Percentiles rank a stretch among this genome's conserved stretches.
Conservation (phyloP, 805 yeast genomes). For the Candida insectalens region DNA sequence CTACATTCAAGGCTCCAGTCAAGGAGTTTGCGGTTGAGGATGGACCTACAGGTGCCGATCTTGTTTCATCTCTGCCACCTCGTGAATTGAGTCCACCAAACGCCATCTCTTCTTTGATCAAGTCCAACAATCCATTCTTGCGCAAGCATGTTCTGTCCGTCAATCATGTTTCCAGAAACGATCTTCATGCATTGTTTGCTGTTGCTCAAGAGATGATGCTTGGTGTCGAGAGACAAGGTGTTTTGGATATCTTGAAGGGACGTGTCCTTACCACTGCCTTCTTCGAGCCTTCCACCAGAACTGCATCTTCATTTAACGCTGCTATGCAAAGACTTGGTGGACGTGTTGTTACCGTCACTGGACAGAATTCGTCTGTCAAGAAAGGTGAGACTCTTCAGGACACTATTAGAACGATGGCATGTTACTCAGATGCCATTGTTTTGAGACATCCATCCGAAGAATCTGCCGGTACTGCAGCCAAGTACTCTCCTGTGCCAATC, state of each 20-base stretch:
- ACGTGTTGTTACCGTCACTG: slow-evolving; percentile 80
- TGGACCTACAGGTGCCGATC: slow-evolving; percentile 48
- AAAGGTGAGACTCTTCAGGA: slow-evolving; percentile 98
- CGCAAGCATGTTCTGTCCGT: slow-evolving; percentile 85
- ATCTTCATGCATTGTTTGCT: slow-evolving; percentile 85
- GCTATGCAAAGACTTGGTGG: slow-evolving; percentile 99
- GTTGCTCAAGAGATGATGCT: slow-evolving; percentile 98
- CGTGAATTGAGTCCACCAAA: slow-evolving; percentile 67
- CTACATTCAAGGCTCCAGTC: slow-evolving; percentile 19
- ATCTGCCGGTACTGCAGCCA: slow-evolving; percentile 89
- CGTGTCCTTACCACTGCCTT: slow-evolving; percentile 89
- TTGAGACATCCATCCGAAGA: slow-evolving; percentile 93
- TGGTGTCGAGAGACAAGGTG: slow-evolving; percentile 94
- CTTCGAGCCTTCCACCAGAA: slow-evolving; percentile 97
- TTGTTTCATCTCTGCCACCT: slow-evolving; percentile 68
- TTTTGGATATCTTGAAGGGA: slow-evolving; percentile 81
- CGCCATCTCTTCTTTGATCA: slow-evolving; percentile 67
- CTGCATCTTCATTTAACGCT: slow-evolving; percentile 93
- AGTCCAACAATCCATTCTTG: slow-evolving; percentile 81
- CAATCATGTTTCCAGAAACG: slow-evolving; percentile 76
- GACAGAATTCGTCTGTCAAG: slow-evolving; percentile 86
- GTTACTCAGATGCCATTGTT: slow-evolving; percentile 94
- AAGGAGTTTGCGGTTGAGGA: slow-evolving; percentile 25
- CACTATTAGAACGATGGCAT: slow-evolving; percentile 87
- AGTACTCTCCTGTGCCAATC: slow-evolving; percentile 93